A percentile compares a stretch with the other conserved stretches of the same genome.
phyloP scores from a whole-genome alignment of 768 basidiomycete genomes.

The Suillus subalutaceus region DNA sequence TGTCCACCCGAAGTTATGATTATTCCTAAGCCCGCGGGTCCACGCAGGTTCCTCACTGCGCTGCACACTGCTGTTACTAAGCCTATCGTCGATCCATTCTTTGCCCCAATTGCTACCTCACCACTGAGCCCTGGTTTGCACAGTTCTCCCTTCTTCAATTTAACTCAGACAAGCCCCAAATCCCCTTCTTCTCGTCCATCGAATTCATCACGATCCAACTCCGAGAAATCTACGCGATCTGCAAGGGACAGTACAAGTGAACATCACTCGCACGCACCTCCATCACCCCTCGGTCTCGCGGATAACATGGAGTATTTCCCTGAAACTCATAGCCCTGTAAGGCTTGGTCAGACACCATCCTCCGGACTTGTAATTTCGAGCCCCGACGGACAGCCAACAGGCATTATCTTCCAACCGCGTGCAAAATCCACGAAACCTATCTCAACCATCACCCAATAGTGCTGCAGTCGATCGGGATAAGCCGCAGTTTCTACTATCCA shows the following conservation, averaged over 20 bases:
- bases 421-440: constrained; percentile 40
- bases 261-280: constrained; percentile 46
- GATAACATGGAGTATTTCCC: constrained; percentile 71
- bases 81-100: constrained; percentile 88
- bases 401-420: constrained; percentile 92
- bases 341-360: constrained; percentile 74
- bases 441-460: constrained; percentile 35
- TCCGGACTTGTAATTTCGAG: constrained; percentile 90
- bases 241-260: constrained; percentile 47
- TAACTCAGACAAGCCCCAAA: constrained; percentile 36
- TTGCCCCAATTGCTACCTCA: constrained; percentile 92
- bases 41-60: constrained; percentile 89
- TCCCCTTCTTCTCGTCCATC: constrained; percentile 47
- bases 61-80: constrained; percentile 88
- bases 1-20: constrained; percentile 90
- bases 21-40: constrained; percentile 96
- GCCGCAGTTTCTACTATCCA: constrained; percentile 36
- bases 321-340: constrained; percentile 59
- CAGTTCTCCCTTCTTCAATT: constrained; percentile 47
- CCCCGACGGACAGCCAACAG: constrained; percentile 92
- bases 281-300: constrained; percentile 71
- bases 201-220: constrained; percentile 54
- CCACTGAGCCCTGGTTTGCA: constrained; percentile 76
- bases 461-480: constrained; percentile 45
- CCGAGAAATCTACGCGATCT: constrained; percentile 65